A percentile compares a stretch with the other conserved stretches of the same genome.
Conservation (phyloP, 1,139 yeast species). For the Sugiyamaella pinicola region DNA sequence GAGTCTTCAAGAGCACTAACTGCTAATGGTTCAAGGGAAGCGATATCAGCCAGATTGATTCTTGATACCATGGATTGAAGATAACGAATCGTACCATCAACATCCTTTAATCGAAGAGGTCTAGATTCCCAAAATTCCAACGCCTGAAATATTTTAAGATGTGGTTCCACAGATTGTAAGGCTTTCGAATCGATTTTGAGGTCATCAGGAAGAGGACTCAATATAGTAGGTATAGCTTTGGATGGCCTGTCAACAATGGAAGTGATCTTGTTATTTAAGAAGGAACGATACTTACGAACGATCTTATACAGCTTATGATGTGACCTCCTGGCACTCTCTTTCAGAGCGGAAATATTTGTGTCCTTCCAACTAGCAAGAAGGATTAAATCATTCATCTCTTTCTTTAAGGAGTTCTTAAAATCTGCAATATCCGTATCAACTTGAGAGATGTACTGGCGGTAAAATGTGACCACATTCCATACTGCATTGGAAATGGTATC, state of each 20-base stretch:
- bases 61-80: conserved; percentile 28
- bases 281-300: conserved; percentile 77
- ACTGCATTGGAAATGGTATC: conserved; percentile 49
- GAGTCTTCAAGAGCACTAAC: conserved; percentile 58
- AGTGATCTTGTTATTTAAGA: conserved; percentile 3
- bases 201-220: not conserved
- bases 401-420: conserved; percentile 61
- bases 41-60: conserved; percentile 37
- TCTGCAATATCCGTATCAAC: conserved; percentile 51
- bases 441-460: conserved; percentile 59
- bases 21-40: conserved; percentile 56
- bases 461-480: conserved; percentile 63
- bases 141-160: conserved; percentile 31
- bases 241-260: conserved; percentile 10
- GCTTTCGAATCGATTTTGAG: not conserved
- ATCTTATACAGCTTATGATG: conserved; percentile 82
- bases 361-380: conserved; percentile 96
- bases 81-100: conserved; percentile 45
- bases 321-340: conserved; percentile 88
- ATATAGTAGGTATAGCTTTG: not conserved
- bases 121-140: conserved; percentile 56
- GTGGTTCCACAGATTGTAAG: conserved; percentile 3
- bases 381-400: conserved; percentile 81
- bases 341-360: conserved; percentile 87
- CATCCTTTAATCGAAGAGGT: conserved; percentile 57